Evolutionary conservation across 768 basidiomycete species (phyloP), one percentile per base, ranked within the genome.

Genomic region (Botryobasidium botryosum): DNA sequence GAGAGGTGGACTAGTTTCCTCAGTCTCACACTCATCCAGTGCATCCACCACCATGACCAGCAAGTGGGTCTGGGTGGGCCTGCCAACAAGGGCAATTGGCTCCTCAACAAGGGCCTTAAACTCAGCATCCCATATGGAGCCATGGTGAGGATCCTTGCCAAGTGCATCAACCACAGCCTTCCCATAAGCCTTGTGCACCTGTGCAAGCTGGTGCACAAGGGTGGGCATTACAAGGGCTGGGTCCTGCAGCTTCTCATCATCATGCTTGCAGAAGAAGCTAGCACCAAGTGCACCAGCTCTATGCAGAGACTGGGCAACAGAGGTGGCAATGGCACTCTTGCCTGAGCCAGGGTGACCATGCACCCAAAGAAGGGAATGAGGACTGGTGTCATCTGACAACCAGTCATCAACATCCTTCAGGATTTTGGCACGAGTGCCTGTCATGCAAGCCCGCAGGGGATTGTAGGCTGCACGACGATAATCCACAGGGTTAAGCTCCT

Each of bases 291-390:
- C 36, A 2, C 51, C 47, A 12, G 44, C 35, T 4, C 53, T 37
- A 13, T 50, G 40, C 12, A 57, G 53, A 17, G 43, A 45, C 4
- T 52, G 17, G 12, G 60, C 59, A n/a, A 66, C 48, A 5, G 61
- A 59, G 29, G 60, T 56, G 5, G 63, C 57, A 15, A 67, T 61
- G 21, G 63, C 49, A 2, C 63, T 62, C 50, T 65, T 67, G 7
- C 66, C 66, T 7, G 50, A 53, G 7, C 65, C 66, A 10, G 64
- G 62, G 13, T 51, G 50, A 29, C 61, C 64, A 38, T 42, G 46
- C 24, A 66, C 48, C 52, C 59, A 59, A n/a, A n/a, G n/a, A n/a
- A n/a, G n/a, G n/a, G n/a, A n/a, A n/a, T n/a, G n/a, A n/a, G n/a
- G n/a, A n/a, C n/a, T n/a, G n/a, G n/a, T n/a, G n/a, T n/a, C n/a